Base-by-base conservation (phyloP, 148 eudicot species). In the Mesembryanthemum crystallinum region DNA sequence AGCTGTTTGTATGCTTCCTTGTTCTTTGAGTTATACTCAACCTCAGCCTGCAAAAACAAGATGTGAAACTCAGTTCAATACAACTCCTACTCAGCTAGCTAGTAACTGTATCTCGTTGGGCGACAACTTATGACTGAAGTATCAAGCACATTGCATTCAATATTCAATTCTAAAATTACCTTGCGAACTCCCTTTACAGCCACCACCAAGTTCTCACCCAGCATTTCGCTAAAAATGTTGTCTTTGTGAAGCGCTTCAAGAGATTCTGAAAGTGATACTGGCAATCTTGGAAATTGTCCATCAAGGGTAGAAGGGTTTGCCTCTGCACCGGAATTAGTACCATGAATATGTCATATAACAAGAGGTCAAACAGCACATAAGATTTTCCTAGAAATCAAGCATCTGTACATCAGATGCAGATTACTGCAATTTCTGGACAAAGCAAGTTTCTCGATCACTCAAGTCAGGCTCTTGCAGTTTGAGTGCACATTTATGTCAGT, bases 121-220 rank as follows among this genome's bases (percentile, higher is more conserved):
- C 12, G 18, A 11, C 10, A 25, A 13, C 0, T 9, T 64, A 11
- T 29, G 27, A 10, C 0, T 28, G 18, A 25, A 28, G 57, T 21
- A 20, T 12, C 21, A 20, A 39, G 35, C 7, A 15, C 39, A 9
- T 9, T 28, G 29, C 1, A 10, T 1, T 52, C 7, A 14, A 15
- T 23, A n/a, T n/a, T n/a, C 5, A 11, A 70, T 52, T 21, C 18
- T 24, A 61, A 28, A 54, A 21, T 54, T 87, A 92, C 99, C 97
- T 91, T 88, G 25, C 94, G 78, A 63, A 96, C 87, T 76, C 88
- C 98, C 83, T 70, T 87, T 60, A 92, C 83, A 65, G 97, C 98
- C 20, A 79, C 72, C 74, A 85, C 58, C 67, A 96, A 83, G 69
- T 88, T 92, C 78, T 88, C 90, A 69, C 92, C 89, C 12, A 96